Percentiles rank a stretch among this genome's conserved stretches.
phyloP scores from a whole-genome alignment of 2,329 filamentous ascomycete genomes.

The Penicillium sumatraense region DNA sequence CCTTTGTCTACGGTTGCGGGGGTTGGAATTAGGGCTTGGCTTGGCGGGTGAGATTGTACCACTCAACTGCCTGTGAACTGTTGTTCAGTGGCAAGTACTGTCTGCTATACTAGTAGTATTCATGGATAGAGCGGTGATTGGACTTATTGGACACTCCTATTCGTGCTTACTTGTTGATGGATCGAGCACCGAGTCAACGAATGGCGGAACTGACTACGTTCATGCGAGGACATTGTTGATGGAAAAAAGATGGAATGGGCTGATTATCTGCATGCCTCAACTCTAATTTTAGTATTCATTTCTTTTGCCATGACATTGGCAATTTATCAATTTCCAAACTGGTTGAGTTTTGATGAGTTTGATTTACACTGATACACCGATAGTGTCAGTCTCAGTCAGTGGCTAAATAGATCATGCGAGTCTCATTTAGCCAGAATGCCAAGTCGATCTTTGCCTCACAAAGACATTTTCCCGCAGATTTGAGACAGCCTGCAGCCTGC shows the following conservation, averaged over 20 bases:
- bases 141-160: too few species aligned
- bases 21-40: slow-evolving; percentile 5
- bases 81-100: not conserved
- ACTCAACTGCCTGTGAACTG: not conserved
- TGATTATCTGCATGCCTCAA: not conserved
- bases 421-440: not conserved
- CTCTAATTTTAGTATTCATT: not conserved
- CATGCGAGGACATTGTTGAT: too few species aligned
- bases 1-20: slow-evolving; percentile 7
- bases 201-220: too few species aligned
- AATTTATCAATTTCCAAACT: too few species aligned
- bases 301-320: too few species aligned
- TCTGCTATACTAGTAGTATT: not conserved
- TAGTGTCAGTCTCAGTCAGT: not conserved
- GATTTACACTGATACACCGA: too few species aligned
- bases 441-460: not conserved
- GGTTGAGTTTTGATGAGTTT: too few species aligned
- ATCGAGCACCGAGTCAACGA: not conserved
- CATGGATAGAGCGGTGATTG: too few species aligned
- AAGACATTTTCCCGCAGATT: not conserved
- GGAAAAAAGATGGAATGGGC: not conserved
- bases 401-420: not conserved
- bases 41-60: slow-evolving; percentile 5
- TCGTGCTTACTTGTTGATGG: not conserved
- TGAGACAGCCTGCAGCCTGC: too few species aligned